phyloP scores from a whole-genome alignment of 2,329 filamentous ascomycete genomes.

The Penicillium digitatum region DNA sequence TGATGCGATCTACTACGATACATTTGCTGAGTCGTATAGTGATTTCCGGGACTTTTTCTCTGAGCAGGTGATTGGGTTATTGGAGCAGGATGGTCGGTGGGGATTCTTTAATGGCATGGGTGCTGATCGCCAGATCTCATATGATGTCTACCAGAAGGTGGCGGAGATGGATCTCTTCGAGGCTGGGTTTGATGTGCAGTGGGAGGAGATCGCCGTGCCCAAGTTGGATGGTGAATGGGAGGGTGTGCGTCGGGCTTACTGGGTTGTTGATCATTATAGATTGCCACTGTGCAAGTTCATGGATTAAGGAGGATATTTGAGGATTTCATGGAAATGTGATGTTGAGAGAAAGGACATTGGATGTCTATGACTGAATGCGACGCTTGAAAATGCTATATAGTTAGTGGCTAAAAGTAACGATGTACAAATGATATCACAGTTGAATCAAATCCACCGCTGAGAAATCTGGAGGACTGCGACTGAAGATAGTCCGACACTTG shows the following conservation, averaged over 20 bases:
- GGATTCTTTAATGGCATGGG: conserved; percentile 73
- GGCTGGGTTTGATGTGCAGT: conserved; percentile 83
- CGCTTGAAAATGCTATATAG: conserved; percentile 22
- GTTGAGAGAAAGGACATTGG: conserved; percentile 6
- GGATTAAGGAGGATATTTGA: conserved; percentile 21
- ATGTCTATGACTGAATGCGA: conserved; percentile 22
- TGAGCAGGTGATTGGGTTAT: conserved; percentile 75
- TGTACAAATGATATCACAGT: conserved; percentile 47
- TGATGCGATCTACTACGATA: conserved; percentile 95
- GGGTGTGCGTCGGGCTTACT: conserved; percentile 82
- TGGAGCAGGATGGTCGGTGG: conserved; percentile 56
- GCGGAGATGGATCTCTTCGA: conserved; percentile 87
- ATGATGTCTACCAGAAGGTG: conserved; percentile 92
- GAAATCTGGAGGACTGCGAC: conserved; percentile 81
- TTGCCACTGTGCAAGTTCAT: conserved; percentile 43
- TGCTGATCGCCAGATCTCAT: conserved; percentile 86
- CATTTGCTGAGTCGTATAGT: conserved; percentile 88
- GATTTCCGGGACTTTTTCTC: conserved; percentile 83
- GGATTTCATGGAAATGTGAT: background rate
- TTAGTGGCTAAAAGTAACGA: conserved; percentile 15
- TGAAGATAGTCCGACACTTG: conserved; percentile 77
- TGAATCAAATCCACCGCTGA: conserved; percentile 83
- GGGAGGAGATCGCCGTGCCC: conserved; percentile 73
- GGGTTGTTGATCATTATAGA: conserved; percentile 65
- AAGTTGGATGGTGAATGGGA: conserved; percentile 77